Base-by-base conservation (phyloP, 2,329 filamentous ascomycete species). In the Whalleya microplaca region DNA sequence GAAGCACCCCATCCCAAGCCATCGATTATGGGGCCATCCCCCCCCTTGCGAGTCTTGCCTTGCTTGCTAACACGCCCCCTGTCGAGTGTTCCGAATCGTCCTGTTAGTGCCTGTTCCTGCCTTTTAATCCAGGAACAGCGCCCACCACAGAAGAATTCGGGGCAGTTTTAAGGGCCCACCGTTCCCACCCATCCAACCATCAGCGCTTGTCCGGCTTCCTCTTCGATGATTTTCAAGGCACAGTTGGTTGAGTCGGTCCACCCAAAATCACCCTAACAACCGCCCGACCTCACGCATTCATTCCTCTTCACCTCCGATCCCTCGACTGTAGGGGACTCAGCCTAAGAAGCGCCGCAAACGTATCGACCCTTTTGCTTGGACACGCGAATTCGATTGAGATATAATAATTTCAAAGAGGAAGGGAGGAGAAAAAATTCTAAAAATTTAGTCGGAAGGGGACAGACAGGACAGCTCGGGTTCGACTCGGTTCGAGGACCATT, bases 251-350 rank as follows among this genome's bases (percentile, higher is more conserved):
- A 37, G 32, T 37, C 3, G 58, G 58, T 55, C 53, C 53, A 14
- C 51, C 45, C 51, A 40, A 45, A 59, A 63, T 66, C 61, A 56
- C 63, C 60, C 61, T 62, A 66, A 63, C 63, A 62, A 64, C 60
- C 62, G 56, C 58, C 47, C 45, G 48, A 55, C 53, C 50, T 55
- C 32, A 37, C 32, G 8, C 8, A 58, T 58, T 55, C 59, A 41
- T 51, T 51, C 43, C 45, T 54, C 40, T 45, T 59, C 20, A 49
- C 45, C 45, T 48, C 51, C 45, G 53, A 54, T 54, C 44, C 40
- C 53, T 50, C 56, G 40, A 37, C 32, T 14, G 14, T 42, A 27
- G 48, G 53, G 45, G 51, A 48, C n/a, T n/a, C n/a, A n/a, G n/a
- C 51, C 45, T 41, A 44, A 51, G 44, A 51, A 50, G 20, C 32